Evolutionary conservation across 1,284 basidiomycete genomes (phyloP).

Genomic region (Anthracocystis setariae): DNA sequence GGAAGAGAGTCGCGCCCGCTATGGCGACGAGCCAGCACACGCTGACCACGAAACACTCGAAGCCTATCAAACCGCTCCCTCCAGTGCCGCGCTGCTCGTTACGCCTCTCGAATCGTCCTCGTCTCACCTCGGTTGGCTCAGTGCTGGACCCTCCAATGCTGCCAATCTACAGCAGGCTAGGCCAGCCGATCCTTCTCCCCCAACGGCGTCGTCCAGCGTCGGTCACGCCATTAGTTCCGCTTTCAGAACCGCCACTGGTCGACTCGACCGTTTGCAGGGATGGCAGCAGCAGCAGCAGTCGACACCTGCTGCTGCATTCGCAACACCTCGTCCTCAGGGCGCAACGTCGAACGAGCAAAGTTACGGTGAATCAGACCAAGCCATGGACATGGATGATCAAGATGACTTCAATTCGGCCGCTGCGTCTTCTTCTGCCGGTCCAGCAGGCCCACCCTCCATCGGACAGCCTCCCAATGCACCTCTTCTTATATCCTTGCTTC

Average conservation of each 20-base stretch:
- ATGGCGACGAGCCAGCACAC: conserved; percentile 31
- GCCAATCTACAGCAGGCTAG: conserved; percentile 1
- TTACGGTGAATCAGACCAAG: conserved; percentile 21
- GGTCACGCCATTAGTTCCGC: conserved; percentile 27
- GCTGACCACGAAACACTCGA: conserved; percentile 11
- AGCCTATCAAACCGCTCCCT: not conserved
- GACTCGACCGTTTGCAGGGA: conserved; percentile 41
- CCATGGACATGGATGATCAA: conserved; percentile 49
- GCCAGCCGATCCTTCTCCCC: conserved; percentile 6
- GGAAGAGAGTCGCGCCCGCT: conserved; percentile 47
- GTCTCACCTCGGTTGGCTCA: conserved; percentile 44
- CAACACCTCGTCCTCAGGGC: conserved; percentile 13
- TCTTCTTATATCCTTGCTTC: conserved; percentile 25
- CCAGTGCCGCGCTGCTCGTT: conserved; percentile 2
- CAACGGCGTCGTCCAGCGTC: conserved; percentile 5
- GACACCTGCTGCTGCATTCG: conserved; percentile 10
- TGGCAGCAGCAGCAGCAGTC: conserved; percentile 21
- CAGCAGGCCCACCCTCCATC: conserved; percentile 2
- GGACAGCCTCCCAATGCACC: conserved; percentile 32
- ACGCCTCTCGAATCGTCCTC: conserved; percentile 15
- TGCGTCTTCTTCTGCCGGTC: conserved; percentile 9
- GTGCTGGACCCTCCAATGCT: conserved; percentile 26
- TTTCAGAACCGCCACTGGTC: conserved; percentile 24
- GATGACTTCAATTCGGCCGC: conserved; percentile 15
- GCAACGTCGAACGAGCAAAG: not conserved